These are phyloP conservation scores for Fusarium nurragi DNA, from an alignment of 2,329 filamentous ascomycete species.

Conservation along the genomic window DNA sequence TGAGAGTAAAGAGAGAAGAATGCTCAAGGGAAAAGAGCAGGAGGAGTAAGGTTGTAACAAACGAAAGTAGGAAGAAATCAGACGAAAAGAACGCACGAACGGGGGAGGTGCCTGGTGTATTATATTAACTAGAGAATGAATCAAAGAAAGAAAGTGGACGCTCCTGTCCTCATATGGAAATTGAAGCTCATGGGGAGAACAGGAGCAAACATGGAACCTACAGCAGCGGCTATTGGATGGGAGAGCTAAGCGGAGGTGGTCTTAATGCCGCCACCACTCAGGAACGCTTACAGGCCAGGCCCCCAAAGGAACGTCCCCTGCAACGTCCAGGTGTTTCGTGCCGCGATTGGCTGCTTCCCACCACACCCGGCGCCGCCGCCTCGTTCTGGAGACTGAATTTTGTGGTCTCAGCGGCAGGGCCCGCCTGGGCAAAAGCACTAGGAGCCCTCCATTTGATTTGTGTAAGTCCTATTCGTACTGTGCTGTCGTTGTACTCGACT, in stretches of 20 bases:
- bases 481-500: constrained; percentile 9
- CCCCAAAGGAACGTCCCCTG: constrained; percentile 22
- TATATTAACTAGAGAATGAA: constrained; percentile 5
- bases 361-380: constrained; percentile 22
- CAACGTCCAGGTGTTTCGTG: neutral
- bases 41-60: constrained; percentile 8
- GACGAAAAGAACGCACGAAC: constrained; percentile 15
- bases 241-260: constrained; percentile 23
- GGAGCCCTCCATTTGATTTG: neutral
- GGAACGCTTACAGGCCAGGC: constrained; percentile 28
- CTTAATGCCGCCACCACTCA: constrained; percentile 37
- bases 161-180: constrained; percentile 28
- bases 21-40: constrained; percentile 6
- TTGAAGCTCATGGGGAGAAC: constrained; percentile 32
- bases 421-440: constrained; percentile 35
- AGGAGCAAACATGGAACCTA: constrained; percentile 14
- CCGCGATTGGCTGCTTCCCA: constrained; percentile 19
- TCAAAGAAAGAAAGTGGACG: constrained; percentile 22
- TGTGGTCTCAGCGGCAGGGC: constrained; percentile 39
- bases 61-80: constrained; percentile 29
- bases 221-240: constrained; percentile 3
- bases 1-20: constrained; percentile 7
- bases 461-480: constrained; percentile 22
- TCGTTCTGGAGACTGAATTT: constrained; percentile 17
- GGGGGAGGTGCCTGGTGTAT: constrained; percentile 16